Evolutionary conservation across 1,139 yeast species (phyloP), one percentile per base, ranked within the genome.

Genomic region (Blastobotrys ciferrii): DNA sequence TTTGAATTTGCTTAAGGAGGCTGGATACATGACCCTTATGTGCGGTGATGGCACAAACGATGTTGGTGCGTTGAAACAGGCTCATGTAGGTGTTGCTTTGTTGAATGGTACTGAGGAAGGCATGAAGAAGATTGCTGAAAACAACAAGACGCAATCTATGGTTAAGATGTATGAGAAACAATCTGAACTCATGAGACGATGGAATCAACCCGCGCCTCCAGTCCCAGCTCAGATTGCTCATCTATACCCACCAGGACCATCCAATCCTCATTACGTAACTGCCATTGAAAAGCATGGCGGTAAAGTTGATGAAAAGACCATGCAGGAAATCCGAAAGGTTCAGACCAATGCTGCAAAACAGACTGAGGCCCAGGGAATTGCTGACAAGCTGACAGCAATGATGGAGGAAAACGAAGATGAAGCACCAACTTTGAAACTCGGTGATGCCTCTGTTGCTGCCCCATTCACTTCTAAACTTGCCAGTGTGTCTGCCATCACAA

Each of bases 31-130:
- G 63, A 92, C 98, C 31, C 78, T 94, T 61, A 92, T 92, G 99
- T 92, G 98, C 72, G 99, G 99, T 75, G 99, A 92, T 71, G 99
- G 99, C 71, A 92, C 99, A 31, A 92, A 92, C 67, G 99, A 92
- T 75, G 98, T 92, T 49, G 99, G 99, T 69, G 99, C 99, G 48
- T 80, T 92, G 71, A 94, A 92, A 69, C 98, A 92, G 73, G 98
- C 99, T 6, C 96, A 92, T 64, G 84, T 92, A 65, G 98, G 98
- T 74, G 91, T 92, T 64, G 99, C 99, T 13, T 74, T 92, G 58
- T 77, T 94, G 66, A 94, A 94, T 64, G 99, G 98, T 72, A 89
- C 98, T 50, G 96, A 87, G 66, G 97, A 87, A 53, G 88, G 96
- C 48, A 75, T 94, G 81, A 86, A 86, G 70, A 88, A 89, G 69